A percentile compares a stretch with the other conserved stretches of the same genome.
Conservation (phyloP, 306 rosid species). For the Leucaena leucocephala region DNA sequence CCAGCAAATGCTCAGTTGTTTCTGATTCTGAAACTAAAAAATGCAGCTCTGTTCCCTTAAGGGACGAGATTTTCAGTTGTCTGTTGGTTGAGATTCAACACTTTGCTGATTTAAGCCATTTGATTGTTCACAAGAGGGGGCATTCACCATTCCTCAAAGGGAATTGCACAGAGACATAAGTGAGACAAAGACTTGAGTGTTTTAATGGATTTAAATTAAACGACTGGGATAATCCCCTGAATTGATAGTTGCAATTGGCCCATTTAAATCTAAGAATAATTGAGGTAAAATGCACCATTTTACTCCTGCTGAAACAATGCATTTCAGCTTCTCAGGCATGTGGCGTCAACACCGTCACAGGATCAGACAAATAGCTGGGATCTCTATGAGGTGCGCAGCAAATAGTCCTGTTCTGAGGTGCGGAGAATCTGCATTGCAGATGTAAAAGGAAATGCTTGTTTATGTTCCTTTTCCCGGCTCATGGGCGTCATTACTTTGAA, state of each 20-base stretch:
- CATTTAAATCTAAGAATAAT: background rate
- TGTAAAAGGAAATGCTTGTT: conserved; percentile 7
- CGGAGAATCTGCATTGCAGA: background rate
- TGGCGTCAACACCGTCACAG: background rate
- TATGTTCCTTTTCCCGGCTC: background rate
- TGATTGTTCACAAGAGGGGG: background rate
- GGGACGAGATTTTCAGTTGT: background rate
- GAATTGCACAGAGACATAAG: background rate
- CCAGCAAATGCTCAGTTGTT: background rate
- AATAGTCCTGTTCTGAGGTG: background rate
- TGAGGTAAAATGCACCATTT: background rate
- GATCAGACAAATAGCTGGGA: background rate
- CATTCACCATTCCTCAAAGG: background rate
- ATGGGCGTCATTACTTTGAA: background rate
- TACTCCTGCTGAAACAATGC: background rate
- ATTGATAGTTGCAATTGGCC: background rate
- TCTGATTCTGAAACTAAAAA: background rate
- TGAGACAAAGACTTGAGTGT: background rate
- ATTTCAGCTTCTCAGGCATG: background rate
- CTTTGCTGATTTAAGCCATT: background rate
- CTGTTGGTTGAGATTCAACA: background rate
- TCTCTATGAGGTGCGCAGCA: background rate
- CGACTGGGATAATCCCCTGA: background rate
- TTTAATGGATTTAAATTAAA: background rate
- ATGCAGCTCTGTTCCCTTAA: background rate